Evolutionary conservation across 164 flowering plant species (phyloP).

Genomic region (Tetracentron sinense): DNA sequence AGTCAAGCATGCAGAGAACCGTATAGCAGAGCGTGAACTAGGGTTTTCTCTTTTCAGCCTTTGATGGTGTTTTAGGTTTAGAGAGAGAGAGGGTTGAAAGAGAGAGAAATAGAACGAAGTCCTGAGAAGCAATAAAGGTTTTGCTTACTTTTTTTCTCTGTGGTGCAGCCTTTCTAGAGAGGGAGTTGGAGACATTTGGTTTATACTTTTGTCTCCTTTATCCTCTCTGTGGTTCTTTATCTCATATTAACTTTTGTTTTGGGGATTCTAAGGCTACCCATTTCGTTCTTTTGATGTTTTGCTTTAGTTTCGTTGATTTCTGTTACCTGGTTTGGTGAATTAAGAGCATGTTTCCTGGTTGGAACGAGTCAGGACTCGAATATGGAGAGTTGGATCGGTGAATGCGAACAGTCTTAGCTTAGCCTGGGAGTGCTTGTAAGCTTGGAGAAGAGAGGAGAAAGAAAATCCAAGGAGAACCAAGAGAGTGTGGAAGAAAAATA

Average conservation of each 20-base stretch:
- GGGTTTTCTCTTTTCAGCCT: slow-evolving; percentile 19
- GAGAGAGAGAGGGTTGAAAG: slow-evolving; percentile 4
- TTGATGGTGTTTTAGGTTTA: slow-evolving; percentile 1
- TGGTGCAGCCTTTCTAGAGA: slow-evolving; percentile 29
- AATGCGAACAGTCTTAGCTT: background rate
- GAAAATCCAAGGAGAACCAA: slow-evolving; percentile 6
- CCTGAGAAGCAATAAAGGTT: slow-evolving; percentile 22
- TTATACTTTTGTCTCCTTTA: slow-evolving; percentile 58
- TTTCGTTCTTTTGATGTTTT: background rate
- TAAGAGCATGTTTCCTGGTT: no score
- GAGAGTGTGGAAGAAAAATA: background rate
- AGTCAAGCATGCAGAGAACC: slow-evolving; percentile 46
- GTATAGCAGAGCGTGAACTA: slow-evolving; percentile 21
- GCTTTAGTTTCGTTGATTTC: no score
- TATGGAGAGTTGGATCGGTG: background rate
- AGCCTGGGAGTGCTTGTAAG: no score
- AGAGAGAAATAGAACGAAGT: slow-evolving; percentile 61
- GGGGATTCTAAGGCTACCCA: background rate
- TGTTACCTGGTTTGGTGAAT: background rate
- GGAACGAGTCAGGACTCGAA: background rate
- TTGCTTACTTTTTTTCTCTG: slow-evolving; percentile 67
- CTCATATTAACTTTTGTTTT: no score
- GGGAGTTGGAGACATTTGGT: slow-evolving; percentile 62
- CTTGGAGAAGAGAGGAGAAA: background rate
- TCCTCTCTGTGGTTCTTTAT: slow-evolving; percentile 27